Evolutionary conservation across 2,329 filamentous ascomycete species (phyloP), one percentile per base, ranked within the genome.

Genomic region (Huntiella bhutanensis): DNA sequence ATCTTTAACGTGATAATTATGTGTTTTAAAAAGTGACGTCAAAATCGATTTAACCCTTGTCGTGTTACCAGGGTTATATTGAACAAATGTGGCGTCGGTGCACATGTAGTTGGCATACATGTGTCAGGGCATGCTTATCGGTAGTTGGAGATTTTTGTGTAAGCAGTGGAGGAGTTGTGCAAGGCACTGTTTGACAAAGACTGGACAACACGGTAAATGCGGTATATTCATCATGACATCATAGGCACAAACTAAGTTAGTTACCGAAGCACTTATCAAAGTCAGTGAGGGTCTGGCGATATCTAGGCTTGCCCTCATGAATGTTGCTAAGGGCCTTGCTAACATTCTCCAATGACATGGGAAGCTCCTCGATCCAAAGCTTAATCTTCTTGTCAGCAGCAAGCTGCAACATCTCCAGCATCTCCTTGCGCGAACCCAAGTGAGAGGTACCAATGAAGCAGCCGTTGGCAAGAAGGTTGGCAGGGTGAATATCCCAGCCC

Each of bases 391-490:
- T 80, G 53, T 82, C 73, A 4, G 73, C 78, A 8, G 78, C 78
- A 49, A 85, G 62, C 61, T 80, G 64, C 57, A 85, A 60, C 80
- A 86, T 85, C 52, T 71, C 70, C 46, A 83, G 60, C 60, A 77
- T 77, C 68, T 86, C 81, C 41, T 68, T 68, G 48, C 80, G 68
- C 58, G 71, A 80, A 13, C 81, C 81, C 52, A 85, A 63, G 61
- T 85, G 80, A 51, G 75, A 80, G 37, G 72, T 72, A 38, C 78
- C 77, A 55, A 86, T 79, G 55, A 81, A 69, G 59, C 73, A 75
- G 37, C 84, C 84, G 62, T 88, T 92, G 53, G 62, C 62, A 50
- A 83, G 69, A 56, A 93, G 80, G 57, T 75, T 75, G 66, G 86
- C 80, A 43, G 81, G 78, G 63, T 74, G 77, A 53, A 91, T 69